Evolutionary conservation across 805 yeast species (phyloP), one percentile per base, ranked within the genome.

Genomic region (Sugiyamaella mastotermitis): DNA sequence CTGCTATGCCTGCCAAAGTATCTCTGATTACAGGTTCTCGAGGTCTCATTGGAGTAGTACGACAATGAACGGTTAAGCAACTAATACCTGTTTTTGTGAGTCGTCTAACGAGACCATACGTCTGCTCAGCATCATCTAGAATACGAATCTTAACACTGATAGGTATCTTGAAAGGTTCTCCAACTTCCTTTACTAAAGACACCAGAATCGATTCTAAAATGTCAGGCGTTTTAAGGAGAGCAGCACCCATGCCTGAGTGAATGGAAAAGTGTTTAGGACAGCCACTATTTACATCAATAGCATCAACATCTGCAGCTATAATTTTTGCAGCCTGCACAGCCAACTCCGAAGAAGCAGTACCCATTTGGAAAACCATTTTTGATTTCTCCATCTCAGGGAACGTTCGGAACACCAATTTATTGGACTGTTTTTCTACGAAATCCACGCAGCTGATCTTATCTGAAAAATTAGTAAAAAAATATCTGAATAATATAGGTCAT

Each of bases 241-340:
- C 97, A 2, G 97, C 95, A 4, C 98, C 98, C 97, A 92, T 92
- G 1, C 98, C 98, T 0, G 94, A 71, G 59, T 92, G 98, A 2
- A 87, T 71, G 1, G 94, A 83, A 53, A 92, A 92, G 49, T 87
- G 97, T 57, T 90, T 92, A 3, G 98, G 98, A 62, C 98, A 92
- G 4, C 98, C 98, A 20, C 95, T 86, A 58, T 92, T 92, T 41
- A 92, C 71, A 57, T 92, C 98, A 4, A 92, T 82, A 6, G 94
- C 97, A 46, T 77, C 87, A 2, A 92, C 97, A 58, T 92, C 97
- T 1, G 68, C 55, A 6, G 88, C 85, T 3, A 92, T 83, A 30
- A 80, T 69, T 37, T 72, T 63, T 0, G 95, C 97, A 1, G 97
- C 98, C 44, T 80, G 66, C 1, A 87, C 95, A 0, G 98, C 98